Base-by-base conservation (phyloP, 805 yeast genomes). In the Maudiozyma bulderi region DNA sequence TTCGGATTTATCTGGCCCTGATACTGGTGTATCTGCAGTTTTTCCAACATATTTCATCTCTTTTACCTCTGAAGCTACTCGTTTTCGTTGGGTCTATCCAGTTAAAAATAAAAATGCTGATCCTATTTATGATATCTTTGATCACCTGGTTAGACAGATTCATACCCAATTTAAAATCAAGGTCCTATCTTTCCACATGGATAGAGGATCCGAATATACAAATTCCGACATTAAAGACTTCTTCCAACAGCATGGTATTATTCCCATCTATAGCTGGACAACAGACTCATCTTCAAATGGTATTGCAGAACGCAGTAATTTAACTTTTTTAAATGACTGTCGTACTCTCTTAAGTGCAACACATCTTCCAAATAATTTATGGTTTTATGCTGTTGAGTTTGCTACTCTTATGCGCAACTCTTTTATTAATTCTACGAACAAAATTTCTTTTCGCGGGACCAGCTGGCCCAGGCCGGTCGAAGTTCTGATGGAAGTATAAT, bases 241-340 rank as follows among this genome's bases (percentile, higher is more conserved):
- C 41, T 41, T 51, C 3, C 43, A 31, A 5, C 15, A 47, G 1
- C 6, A 40, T 14, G 54, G 52, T 32, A 47, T 50, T 28, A 45
- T 34, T 1, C 40, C 45, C 3, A 38, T 45, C 15, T 52, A 43
- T 41, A 54, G 50, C 5, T 41, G 54, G 1, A 35, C 47, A 6
- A 50, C 35, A 11, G 52, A 52, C 35, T 46, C 48, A 5, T 14
- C 46, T 6, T 43, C 53, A 3, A 28, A 49, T 32, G 55, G 54
- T 31, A 43, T 52, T 14, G 54, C 54, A 28, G 55, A 48, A 51
- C 39, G 55, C 2, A 9, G 43, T n/a, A 52, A 52, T 45, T 32
- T 49, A 6, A 47, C 51, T 1, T 41, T 50, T 1, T 14, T 52
- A 28, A 46, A 52, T 32, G 57, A 54, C 41, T 52, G 54, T 47